phyloP scores from a whole-genome alignment of 495 filamentous ascomycete genomes.

The Neurospora africana region DNA sequence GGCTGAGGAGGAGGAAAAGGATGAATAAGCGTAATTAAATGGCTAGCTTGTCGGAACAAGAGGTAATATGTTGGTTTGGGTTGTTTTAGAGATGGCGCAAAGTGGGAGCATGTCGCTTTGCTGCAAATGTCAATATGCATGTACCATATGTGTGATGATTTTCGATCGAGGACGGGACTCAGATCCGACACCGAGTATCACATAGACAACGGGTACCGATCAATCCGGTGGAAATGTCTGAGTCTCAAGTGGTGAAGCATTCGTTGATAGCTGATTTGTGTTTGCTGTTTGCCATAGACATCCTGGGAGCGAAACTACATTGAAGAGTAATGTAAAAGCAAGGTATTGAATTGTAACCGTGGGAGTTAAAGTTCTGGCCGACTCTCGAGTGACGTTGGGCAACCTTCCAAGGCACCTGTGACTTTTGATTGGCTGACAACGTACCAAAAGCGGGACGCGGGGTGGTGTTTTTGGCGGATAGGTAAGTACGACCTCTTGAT shows the following conservation, averaged over 20 bases:
- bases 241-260: background rate
- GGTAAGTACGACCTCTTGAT: background rate
- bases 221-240: background rate
- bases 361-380: background rate
- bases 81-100: background rate
- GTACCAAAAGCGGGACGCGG: background rate
- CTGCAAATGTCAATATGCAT: background rate
- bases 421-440: background rate
- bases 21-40: background rate
- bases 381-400: background rate
- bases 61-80: background rate
- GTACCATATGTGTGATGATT: background rate
- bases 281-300: background rate
- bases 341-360: background rate
- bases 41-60: background rate
- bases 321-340: background rate
- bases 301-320: background rate
- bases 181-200: background rate
- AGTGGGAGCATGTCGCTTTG: background rate
- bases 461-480: background rate
- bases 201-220: background rate
- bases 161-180: background rate
- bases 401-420: background rate
- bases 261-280: no score
- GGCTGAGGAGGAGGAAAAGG: slow-evolving; percentile 1